Evolutionary conservation across 164 flowering plant genomes (phyloP).

Genomic region (Nymphaea thermarum): DNA sequence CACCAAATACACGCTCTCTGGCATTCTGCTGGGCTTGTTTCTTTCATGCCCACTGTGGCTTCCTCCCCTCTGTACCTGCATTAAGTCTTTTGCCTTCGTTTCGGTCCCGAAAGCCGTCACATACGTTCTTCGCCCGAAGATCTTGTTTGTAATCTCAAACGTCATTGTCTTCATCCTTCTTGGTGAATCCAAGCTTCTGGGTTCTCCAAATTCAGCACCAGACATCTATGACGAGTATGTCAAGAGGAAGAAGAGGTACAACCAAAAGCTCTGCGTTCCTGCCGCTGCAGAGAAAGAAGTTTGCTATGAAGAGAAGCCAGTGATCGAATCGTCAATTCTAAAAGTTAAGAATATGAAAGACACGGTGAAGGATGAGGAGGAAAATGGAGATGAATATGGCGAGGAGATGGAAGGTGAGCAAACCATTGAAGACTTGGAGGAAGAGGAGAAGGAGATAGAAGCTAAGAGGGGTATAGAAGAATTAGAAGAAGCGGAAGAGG

Average conservation of each 20-base stretch:
- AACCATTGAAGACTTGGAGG: no score
- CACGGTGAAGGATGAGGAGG: slow-evolving; percentile 3
- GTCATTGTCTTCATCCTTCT: slow-evolving; percentile 41
- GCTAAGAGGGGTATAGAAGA: no score
- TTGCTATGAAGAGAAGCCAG: not conserved
- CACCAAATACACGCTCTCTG: slow-evolving; percentile 22
- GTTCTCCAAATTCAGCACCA: slow-evolving; percentile 13
- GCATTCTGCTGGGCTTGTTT: slow-evolving; percentile 20
- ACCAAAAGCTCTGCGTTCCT: slow-evolving; percentile 2
- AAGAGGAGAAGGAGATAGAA: slow-evolving; percentile 1
- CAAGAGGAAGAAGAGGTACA: slow-evolving; percentile 7
- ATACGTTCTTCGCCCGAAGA: slow-evolving; percentile 27
- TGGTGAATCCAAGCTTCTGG: slow-evolving; percentile 38
- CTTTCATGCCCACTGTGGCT: slow-evolving; percentile 34
- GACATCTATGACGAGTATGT: slow-evolving; percentile 32
- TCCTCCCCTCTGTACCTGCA: slow-evolving; percentile 21
- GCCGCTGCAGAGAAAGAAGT: slow-evolving; percentile 6
- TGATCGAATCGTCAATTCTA: not conserved
- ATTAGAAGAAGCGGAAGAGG: slow-evolving; percentile 5
- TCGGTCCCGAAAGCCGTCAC: slow-evolving; percentile 24
- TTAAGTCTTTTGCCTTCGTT: slow-evolving; percentile 19
- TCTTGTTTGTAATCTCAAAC: slow-evolving; percentile 44
- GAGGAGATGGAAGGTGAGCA: not conserved
- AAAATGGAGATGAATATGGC: slow-evolving; percentile 2
- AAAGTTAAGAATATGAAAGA: not conserved